Evolutionary conservation across 352 stramenopile species (phyloP).

Genomic region (Globisporangium lucens): DNA sequence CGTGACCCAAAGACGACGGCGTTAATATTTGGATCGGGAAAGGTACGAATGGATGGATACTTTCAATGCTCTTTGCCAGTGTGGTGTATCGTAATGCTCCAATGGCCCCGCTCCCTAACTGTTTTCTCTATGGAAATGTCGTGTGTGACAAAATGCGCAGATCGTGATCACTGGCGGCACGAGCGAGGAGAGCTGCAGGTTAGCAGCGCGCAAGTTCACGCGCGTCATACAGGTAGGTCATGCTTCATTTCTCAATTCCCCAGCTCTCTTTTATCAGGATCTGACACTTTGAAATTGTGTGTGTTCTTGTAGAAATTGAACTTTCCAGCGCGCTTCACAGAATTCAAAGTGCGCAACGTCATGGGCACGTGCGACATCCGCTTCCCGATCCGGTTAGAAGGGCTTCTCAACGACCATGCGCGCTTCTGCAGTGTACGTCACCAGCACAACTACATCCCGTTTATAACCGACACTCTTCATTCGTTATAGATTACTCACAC

Average conservation of each 20-base stretch:
- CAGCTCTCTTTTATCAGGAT: not conserved
- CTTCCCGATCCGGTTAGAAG: conserved; percentile 99
- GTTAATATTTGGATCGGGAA: conserved; percentile 97
- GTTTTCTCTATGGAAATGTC: too few species aligned
- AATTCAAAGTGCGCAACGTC: conserved; percentile 97
- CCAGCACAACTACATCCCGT: not conserved
- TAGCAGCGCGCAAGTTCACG: conserved; percentile 85
- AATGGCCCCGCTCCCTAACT: too few species aligned
- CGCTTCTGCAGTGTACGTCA: conserved; percentile 91
- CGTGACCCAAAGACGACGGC: conserved; percentile 96
- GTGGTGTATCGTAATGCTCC: too few species aligned
- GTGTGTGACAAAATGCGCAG: conserved; percentile 20
- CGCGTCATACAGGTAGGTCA: conserved; percentile 72
- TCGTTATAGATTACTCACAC: not conserved
- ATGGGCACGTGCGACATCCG: conserved; percentile 97
- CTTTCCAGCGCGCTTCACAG: conserved; percentile 79
- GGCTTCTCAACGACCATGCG: conserved; percentile 95
- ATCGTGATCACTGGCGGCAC: conserved; percentile 85
- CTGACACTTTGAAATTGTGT: not conserved
- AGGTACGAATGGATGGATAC: conserved; percentile 36
- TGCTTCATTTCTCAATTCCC: not conserved
- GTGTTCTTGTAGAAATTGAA: conserved; percentile 69
- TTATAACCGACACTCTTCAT: not conserved
- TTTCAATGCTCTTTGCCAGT: too few species aligned
- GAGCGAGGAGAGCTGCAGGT: conserved; percentile 77